Evolutionary conservation across 2,329 filamentous ascomycete species (phyloP), one percentile per base, ranked within the genome.

Genomic region (Aspergillus hortae): DNA sequence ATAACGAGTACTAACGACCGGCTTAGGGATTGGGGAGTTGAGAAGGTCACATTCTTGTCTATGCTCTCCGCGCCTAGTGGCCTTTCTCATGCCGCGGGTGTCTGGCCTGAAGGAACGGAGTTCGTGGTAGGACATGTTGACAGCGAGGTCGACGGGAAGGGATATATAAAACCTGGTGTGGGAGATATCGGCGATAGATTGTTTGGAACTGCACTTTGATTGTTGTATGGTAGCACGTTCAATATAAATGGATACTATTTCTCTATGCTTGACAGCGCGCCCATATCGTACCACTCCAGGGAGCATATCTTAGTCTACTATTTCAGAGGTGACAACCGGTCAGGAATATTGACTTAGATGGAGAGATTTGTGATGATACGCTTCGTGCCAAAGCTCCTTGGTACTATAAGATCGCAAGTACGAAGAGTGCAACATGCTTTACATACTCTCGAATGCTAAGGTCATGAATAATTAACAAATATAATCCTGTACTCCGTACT

Each of bases 101-200:
- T 59, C 17, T 67, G 61, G 61, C 63, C 62, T 7, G 62, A 66
- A 50, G 49, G 52, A 12, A 64, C 60, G 5, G 46, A 59, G 6
- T 57, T 67, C n/a, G 56, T 64, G 17, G 60, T 67, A 12, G 63
- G 62, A 5, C 53, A 56, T 9, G 50, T 66, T 32, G 64, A 67
- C 44, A 46, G 57, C 6, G 51, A 52, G 6, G 33, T 65, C 14
- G 61, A 67, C 53, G 55, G 53, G n/a, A 56, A 57, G 42, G 62
- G 64, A 23, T 67, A 63, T 49, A 57, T 67, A 25, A 48, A 56
- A 15, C 64, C 63, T 5, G 64, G 64, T 2, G 51, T 65, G 19
- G 64, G 63, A 2, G 64, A 66, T 56, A 67, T 65, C 54, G 64
- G 64, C 2, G 64, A 67, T 55, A 52, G 64, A 17, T 49, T 67